Evolutionary conservation across 352 stramenopile genomes (phyloP), one percentile per base, ranked within the genome.

Genomic region (Saprolegnia diclina): DNA sequence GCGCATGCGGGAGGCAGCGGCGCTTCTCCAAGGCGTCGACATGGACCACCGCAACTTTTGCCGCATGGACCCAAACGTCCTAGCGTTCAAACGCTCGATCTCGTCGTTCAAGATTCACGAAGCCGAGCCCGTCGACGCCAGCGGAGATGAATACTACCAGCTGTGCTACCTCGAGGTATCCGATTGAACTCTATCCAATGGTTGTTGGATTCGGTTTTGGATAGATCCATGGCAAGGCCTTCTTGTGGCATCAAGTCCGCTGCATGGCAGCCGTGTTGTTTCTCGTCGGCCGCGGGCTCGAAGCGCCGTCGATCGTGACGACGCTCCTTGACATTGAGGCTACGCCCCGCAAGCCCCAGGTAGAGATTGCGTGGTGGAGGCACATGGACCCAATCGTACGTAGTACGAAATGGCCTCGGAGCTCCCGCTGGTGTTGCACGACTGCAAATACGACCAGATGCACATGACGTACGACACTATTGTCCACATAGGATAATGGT

Each of bases 1-100:
- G 5, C 75, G 74, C 5, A 99, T 99, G 93, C 76, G 80, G 5
- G n/a, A 67, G 9, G 96, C 87, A 4, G 86, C 97, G 5, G 56
- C 86, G 26, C 74, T 80, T 35, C 87, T 99, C 57, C 81, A 98
- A 4, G 97, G 97, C 11, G 38, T 45, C 52, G 82, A 89, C 56
- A 95, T 99, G 75, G 97, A 99, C 78, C 99, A 98, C 78, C 91
- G 97, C 57, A 99, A 99, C 74, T 98, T 99, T 68, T 99, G 96
- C 74, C 98, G 98, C 73, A 99, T 99, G 77, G 96, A 99, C 79
- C 85, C 94, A 9, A 98, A 97, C 65, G 97, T 98, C 29, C 94
- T 94, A 56, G 98, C 97, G 72, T 99, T 98, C 79, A 82, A 92
- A 75, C 85, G 97, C 32, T 76, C 76, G 40, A 88, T 97, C 37